These are phyloP conservation scores for Oidiodendron maius DNA, from an alignment of 495 filamentous ascomycete species.

Conservation along the genomic window DNA sequence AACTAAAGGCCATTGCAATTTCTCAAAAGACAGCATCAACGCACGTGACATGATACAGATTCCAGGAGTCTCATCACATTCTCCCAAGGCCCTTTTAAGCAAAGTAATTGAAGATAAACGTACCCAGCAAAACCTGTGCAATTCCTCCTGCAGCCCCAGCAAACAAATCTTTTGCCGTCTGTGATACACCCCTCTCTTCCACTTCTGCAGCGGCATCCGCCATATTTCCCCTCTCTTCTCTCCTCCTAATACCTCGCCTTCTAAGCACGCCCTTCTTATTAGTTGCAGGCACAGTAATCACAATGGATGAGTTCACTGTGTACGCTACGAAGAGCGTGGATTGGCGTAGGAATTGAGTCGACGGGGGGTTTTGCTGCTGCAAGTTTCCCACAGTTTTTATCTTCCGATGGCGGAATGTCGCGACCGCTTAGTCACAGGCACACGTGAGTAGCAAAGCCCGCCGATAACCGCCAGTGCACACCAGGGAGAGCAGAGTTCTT, in stretches of 20 bases:
- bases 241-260: neutral
- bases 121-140: constrained; percentile 92
- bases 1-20: no score
- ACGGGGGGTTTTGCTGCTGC: neutral
- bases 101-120: constrained; percentile 27
- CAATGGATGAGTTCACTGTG: neutral
- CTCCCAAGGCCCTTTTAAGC: neutral
- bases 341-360: neutral
- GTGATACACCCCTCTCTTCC: constrained; percentile 20
- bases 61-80: constrained; percentile 1
- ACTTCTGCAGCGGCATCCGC: constrained; percentile 20
- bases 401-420: neutral
- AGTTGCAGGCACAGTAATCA: neutral
- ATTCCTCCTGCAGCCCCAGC: constrained; percentile 87
- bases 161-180: constrained; percentile 87
- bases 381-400: neutral
- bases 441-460: neutral
- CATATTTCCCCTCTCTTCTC: constrained; percentile 17
- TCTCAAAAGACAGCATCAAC: no score
- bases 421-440: neutral
- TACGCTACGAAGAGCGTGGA: neutral
- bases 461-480: no score
- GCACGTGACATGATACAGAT: neutral
- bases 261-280: neutral
- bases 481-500: no score